Conservation (phyloP, 306 rosid genomes). For the Vigna reflexopilosa region DNA sequence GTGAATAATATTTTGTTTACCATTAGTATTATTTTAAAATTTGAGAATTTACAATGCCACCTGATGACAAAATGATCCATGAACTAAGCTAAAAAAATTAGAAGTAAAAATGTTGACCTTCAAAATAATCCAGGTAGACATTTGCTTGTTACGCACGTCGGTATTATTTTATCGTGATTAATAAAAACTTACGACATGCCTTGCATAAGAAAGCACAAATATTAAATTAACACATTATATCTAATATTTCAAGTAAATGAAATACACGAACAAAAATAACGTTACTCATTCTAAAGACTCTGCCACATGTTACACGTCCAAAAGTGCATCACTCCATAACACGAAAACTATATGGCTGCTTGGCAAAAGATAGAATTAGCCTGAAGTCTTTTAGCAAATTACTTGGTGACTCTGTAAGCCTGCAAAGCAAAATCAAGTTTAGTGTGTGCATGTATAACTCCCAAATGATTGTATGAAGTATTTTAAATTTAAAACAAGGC, state of each 20-base stretch:
- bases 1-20: too few relatives aligned
- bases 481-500: constrained; percentile 15
- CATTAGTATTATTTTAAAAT: too few relatives aligned
- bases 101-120: too few relatives aligned
- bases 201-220: neutral
- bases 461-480: neutral
- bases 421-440: constrained; percentile 35
- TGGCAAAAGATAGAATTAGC: constrained; percentile 29
- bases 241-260: constrained; percentile 17
- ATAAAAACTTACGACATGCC: neutral
- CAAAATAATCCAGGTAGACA: neutral
- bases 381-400: constrained; percentile 15
- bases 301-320: constrained; percentile 1
- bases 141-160: neutral
- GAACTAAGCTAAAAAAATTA: too few relatives aligned
- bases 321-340: constrained; percentile 2
- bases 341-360: neutral
- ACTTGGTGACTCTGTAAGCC: constrained; percentile 57
- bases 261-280: neutral
- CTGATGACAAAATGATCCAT: too few relatives aligned
- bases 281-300: constrained; percentile 5
- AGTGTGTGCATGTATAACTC: neutral
- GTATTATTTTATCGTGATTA: neutral
- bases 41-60: too few relatives aligned
- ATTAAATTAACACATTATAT: neutral